These are phyloP conservation scores for Athelia psychrophila DNA, from an alignment of 1,284 basidiomycete genomes.

Conservation along the genomic window DNA sequence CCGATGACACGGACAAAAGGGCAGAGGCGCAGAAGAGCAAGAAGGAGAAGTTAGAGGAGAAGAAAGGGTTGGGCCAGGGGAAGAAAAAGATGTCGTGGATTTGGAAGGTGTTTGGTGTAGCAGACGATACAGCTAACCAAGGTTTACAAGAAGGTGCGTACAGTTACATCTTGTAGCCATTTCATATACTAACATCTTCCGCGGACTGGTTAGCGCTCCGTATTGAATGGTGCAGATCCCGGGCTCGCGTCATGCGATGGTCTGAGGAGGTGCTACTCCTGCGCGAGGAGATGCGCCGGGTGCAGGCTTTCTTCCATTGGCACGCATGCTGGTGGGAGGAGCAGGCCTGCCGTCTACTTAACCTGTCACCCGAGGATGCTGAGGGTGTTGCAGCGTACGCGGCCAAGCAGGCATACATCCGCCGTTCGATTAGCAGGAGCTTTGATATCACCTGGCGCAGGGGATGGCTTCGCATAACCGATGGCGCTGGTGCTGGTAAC, in stretches of 20 bases:
- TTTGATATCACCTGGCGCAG: background rate
- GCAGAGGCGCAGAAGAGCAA: background rate
- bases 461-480: background rate
- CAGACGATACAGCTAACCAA: background rate
- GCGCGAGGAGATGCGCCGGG: conserved; percentile 18
- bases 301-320: conserved; percentile 10
- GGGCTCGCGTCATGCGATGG: conserved; percentile 16
- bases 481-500: background rate
- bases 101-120: background rate
- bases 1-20: background rate
- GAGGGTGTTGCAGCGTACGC: background rate
- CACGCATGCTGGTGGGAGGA: conserved; percentile 15
- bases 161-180: background rate
- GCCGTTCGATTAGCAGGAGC: background rate
- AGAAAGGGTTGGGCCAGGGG: background rate
- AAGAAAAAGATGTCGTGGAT: background rate
- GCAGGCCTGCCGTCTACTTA: background rate
- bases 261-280: conserved; percentile 15
- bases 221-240: conserved; percentile 20
- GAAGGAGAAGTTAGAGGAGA: background rate
- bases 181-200: background rate
- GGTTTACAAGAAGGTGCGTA: background rate
- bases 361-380: background rate
- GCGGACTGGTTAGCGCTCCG: conserved; percentile 12
- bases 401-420: background rate